Evolutionary conservation across 2,329 filamentous ascomycete species (phyloP), one percentile per base, ranked within the genome.

Genomic region (Neurospora crassa): DNA sequence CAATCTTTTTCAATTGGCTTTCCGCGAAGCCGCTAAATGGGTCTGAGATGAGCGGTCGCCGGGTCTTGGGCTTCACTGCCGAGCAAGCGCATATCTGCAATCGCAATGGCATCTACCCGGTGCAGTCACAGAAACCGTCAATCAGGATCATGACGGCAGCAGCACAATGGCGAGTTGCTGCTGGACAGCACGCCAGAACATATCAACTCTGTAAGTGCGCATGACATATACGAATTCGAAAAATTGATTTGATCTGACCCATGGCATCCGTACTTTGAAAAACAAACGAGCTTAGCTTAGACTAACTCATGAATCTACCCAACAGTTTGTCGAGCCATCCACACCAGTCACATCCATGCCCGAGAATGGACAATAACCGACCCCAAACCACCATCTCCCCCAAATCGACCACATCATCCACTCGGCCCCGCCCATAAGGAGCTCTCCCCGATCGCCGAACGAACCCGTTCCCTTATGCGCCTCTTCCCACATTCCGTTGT

Each of bases 401-500:
- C 42, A 45, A 37, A 6, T 34, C 29, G 69, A 73, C 45, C 67
- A 24, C 29, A 67, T 29, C 72, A 40, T 69, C 71, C 68, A 68
- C 70, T 14, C 43, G 42, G 70, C 69, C 11, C 71, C 69, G n/a
- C 67, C 69, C 53, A 69, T n/a, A 18, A 71, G 47, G 70, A 69
- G 68, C 75, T 68, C 72, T 74, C 71, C 72, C 75, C 71, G 72
- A 78, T 85, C 42, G 78, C 84, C 40, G 84, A 85, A 72, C 81
- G 86, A 69, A 80, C 88, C 29, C 86, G 85, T 71, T 79, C 81
- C 68, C 80, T 86, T 29, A 86, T 88, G 84, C 85, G 87, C 71
- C 82, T 85, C 16, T 79, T 89, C 14, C 80, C 84, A 2, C 84
- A 87, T 75, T 84, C 86, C 0, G 85, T 87, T 45, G 85, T 88